Percentiles rank a stretch among this genome's conserved stretches.
Evolutionary conservation across 148 eudicot genomes (phyloP).

Genomic region (Spergularia marina): DNA sequence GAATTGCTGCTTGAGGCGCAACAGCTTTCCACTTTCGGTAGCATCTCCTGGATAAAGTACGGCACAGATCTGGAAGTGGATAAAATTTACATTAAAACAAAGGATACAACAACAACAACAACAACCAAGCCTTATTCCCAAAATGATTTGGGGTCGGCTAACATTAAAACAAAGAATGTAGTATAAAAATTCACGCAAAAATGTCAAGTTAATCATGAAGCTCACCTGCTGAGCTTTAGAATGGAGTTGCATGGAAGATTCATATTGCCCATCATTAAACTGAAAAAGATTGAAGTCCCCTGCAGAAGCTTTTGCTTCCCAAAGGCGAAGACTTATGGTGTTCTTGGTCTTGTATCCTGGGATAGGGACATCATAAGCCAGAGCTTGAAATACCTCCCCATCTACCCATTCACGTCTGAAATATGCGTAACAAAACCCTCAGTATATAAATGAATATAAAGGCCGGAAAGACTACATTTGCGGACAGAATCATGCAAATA

Average conservation of each 20-base stretch:
- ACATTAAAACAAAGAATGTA: constrained; percentile 7
- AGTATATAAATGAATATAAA: background rate
- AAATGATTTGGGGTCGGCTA: too few species aligned
- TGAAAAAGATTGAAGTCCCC: constrained; percentile 78
- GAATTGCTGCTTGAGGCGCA: constrained; percentile 93
- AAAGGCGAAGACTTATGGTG: constrained; percentile 93
- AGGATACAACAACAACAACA: too few species aligned
- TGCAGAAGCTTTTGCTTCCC: constrained; percentile 97
- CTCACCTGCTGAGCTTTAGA: constrained; percentile 85
- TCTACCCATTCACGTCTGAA: constrained; percentile 87
- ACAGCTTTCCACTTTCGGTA: constrained; percentile 82
- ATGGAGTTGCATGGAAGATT: constrained; percentile 85
- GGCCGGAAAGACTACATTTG: background rate
- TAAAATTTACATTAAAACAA: constrained; percentile 12
- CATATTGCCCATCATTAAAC: constrained; percentile 92
- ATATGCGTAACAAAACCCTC: constrained; percentile 13
- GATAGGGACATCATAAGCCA: constrained; percentile 97
- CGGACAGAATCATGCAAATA: constrained; percentile 5
- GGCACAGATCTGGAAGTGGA: constrained; percentile 78
- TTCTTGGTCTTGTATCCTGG: constrained; percentile 96
- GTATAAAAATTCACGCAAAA: background rate
- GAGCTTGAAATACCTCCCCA: constrained; percentile 88
- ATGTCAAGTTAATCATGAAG: background rate
- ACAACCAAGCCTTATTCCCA: too few species aligned
- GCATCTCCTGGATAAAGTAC: constrained; percentile 98